These are phyloP conservation scores for Xylaria curta DNA, from an alignment of 495 filamentous ascomycete species.

Conservation along the genomic window DNA sequence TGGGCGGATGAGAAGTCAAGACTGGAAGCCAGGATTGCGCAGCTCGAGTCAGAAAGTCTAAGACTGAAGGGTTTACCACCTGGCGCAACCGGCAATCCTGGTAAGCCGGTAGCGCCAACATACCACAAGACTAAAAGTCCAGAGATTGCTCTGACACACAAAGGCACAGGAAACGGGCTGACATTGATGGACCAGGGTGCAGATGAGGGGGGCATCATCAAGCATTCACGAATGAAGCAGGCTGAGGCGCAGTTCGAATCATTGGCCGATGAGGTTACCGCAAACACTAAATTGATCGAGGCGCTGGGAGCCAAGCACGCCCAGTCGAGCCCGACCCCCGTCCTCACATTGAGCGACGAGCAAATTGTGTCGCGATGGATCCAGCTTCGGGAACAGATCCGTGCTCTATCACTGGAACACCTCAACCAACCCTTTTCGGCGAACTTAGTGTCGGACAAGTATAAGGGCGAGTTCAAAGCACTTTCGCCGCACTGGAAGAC, in stretches of 20 bases:
- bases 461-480: constrained; percentile 28
- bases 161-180: not conserved
- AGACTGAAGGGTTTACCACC: constrained; percentile 21
- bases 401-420: constrained; percentile 26
- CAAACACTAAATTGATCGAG: constrained; percentile 32
- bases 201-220: constrained; percentile 27
- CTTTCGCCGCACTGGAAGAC: constrained; percentile 37
- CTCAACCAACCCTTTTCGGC: constrained; percentile 27
- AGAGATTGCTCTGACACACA: constrained; percentile 6
- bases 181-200: not conserved
- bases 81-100: not conserved
- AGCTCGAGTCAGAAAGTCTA: constrained; percentile 31
- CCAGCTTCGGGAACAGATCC: constrained; percentile 29
- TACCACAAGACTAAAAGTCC: not conserved
- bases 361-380: constrained; percentile 30
- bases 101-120: not conserved
- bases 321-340: not conserved
- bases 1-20: constrained; percentile 33
- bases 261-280: constrained; percentile 24
- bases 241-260: constrained; percentile 28
- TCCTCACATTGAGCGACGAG: constrained; percentile 26
- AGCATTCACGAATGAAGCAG: constrained; percentile 28
- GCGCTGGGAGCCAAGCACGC: constrained; percentile 25
- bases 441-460: constrained; percentile 28
- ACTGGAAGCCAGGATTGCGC: constrained; percentile 27